Conservation (phyloP, 192 early-diverging fungal genomes). For the Coemansia sp. region DNA sequence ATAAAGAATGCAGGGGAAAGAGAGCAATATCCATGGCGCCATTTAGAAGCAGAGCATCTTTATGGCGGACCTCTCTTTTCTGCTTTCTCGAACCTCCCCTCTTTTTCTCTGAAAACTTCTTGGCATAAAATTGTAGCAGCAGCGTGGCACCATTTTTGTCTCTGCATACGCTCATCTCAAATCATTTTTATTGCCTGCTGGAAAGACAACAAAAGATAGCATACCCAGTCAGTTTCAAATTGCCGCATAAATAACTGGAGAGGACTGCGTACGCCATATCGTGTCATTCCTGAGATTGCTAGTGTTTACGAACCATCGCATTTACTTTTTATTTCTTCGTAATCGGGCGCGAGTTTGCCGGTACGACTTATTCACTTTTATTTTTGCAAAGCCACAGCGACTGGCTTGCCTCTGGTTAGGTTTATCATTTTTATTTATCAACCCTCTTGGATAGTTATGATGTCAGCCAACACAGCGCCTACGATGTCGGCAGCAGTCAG, state of each 20-base stretch:
- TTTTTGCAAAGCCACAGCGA: not conserved
- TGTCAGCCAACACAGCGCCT: slow-evolving; percentile 29
- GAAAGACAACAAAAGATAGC: not conserved
- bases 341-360: not conserved
- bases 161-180: slow-evolving; percentile 1
- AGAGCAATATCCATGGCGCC: not conserved
- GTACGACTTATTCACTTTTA: not conserved
- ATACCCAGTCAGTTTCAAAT: not conserved
- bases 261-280: not conserved
- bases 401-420: slow-evolving; percentile 2
- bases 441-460: slow-evolving; percentile 16
- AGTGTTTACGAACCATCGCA: not conserved
- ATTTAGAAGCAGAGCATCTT: not conserved
- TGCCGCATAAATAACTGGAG: not conserved
- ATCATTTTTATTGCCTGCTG: slow-evolving; percentile 1
- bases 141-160: not conserved
- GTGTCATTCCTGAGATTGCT: not conserved
- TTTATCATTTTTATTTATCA: not conserved
- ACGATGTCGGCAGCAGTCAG: slow-evolving; percentile 2
- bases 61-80: not conserved
- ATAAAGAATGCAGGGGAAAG: not conserved
- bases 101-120: not conserved
- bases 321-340: not conserved
- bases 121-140: not conserved
- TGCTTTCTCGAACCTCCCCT: not conserved